A percentile compares a stretch with the other conserved stretches of the same genome.
These are phyloP conservation scores for Elsinoe fawcettii DNA, from an alignment of 2,329 filamentous ascomycete genomes.

Conservation along the genomic window DNA sequence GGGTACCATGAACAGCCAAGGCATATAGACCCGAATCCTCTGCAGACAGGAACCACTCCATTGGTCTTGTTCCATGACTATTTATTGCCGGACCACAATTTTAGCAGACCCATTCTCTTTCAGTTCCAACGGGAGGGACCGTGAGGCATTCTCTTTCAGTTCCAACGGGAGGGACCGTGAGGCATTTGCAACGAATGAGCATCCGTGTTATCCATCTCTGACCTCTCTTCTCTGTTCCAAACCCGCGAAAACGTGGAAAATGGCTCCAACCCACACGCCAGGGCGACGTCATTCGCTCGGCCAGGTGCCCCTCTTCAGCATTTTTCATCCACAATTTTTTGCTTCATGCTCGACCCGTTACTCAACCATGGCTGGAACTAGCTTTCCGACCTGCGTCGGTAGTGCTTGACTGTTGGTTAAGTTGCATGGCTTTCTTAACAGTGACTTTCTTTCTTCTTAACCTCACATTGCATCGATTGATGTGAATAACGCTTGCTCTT, in stretches of 20 bases:
- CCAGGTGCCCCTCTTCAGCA: conserved; percentile 3
- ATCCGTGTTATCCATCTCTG: background rate
- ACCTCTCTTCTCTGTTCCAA: background rate
- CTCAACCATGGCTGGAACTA: conserved; percentile 11
- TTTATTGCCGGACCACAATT: background rate
- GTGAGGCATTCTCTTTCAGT: conserved; percentile 3
- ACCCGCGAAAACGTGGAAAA: background rate
- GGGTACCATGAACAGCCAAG: background rate
- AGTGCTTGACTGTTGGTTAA: conserved; percentile 5
- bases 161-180: background rate
- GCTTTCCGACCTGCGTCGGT: conserved; percentile 9
- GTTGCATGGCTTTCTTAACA: background rate
- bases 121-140: background rate
- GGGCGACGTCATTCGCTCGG: conserved; percentile 3
- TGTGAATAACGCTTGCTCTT: background rate
- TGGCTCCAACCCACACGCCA: conserved; percentile 1
- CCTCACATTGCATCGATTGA: background rate
- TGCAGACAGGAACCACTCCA: background rate
- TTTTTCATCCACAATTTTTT: conserved; percentile 16
- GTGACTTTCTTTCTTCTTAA: conserved; percentile 1
- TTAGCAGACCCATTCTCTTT: background rate
- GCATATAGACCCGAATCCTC: background rate
- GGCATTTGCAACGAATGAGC: background rate
- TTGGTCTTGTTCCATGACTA: background rate
- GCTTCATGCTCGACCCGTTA: conserved; percentile 13